A percentile compares a stretch with the other conserved stretches of the same genome.
Conservation (phyloP, 768 basidiomycete genomes). For the Xerocomellus chrysenteron region DNA sequence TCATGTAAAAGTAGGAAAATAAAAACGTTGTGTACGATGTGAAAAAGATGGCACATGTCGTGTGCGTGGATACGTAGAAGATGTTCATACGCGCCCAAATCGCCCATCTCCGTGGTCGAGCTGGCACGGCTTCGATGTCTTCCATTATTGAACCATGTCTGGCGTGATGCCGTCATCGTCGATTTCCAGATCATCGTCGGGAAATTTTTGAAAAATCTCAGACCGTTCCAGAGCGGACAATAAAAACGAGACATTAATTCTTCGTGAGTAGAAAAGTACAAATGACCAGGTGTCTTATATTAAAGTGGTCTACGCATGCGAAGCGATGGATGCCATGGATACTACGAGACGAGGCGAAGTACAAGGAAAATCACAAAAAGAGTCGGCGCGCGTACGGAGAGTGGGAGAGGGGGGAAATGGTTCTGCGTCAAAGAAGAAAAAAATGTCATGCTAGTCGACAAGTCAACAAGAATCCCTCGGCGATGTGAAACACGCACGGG, state of each 20-base stretch:
- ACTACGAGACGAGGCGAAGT: constrained; percentile 3
- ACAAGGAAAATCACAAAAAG: background rate
- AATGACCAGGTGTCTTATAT: constrained; percentile 1
- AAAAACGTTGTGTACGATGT: background rate
- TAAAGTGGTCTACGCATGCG: background rate
- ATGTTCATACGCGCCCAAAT: background rate
- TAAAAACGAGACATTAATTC: background rate
- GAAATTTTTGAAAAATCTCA: no score
- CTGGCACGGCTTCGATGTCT: background rate
- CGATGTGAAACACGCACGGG: constrained; percentile 2
- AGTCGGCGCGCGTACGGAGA: background rate
- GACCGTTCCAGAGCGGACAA: background rate
- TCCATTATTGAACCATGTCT: background rate
- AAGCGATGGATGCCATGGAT: constrained; percentile 19
- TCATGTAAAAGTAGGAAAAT: background rate
- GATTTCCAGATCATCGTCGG: background rate
- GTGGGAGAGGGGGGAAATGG: background rate
- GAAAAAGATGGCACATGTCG: background rate
- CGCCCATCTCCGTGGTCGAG: background rate
- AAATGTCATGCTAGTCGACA: background rate
- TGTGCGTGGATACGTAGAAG: background rate
- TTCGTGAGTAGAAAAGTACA: constrained; percentile 14
- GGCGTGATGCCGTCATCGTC: background rate
- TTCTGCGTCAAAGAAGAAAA: background rate
- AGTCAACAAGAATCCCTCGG: background rate